Base-by-base conservation (phyloP, 129 eudicot genomes). In the Pittosporum tobira region DNA sequence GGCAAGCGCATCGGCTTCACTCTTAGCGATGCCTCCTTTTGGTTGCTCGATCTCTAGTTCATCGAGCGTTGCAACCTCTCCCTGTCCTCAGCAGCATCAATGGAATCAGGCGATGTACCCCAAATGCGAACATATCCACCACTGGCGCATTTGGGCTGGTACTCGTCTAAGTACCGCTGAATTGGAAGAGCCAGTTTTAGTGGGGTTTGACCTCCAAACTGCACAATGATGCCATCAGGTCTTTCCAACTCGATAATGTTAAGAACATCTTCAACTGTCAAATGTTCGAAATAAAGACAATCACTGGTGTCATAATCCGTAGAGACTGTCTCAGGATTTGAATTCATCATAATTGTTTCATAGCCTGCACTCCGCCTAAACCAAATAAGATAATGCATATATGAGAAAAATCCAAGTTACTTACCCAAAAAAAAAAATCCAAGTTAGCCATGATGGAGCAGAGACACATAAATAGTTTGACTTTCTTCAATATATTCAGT, bases 121-220 rank as follows among this genome's bases (percentile, higher is more conserved):
- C 99, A 93, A 46, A 93, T 93, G 42, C 76, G 81, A 37, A 93
- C 96, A 48, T 11, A 44, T 4, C 94, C 96, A 26, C 88, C 94
- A 67, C 94, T 79, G 42, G 76, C 75, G 45, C 79, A 69, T 23
- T 57, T 38, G 22, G 77, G 91, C 59, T 81, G 84, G 66, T 51
- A 48, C 74, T 81, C 88, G 23, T 93, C 99, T 23, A 93, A 61
- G 52, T 87, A 87, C 42, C 70, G 78, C 61, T 93, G 96, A 70
- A 93, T 93, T 0, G 90, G 91, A 36, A 93, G 84, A 43, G 99
- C 78, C 49, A 93, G 55, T 60, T 93, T 87, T 55, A 93, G 65
- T 1, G 99, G 99, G 61, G 99, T 93, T 81, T 87, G 96, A 57
- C 99, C 99, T 12, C 96, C 96, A 38, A 93, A 93, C 68, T 93